Base-by-base conservation (phyloP, 2,329 filamentous ascomycete genomes). In the Colletotrichum coccodes region DNA sequence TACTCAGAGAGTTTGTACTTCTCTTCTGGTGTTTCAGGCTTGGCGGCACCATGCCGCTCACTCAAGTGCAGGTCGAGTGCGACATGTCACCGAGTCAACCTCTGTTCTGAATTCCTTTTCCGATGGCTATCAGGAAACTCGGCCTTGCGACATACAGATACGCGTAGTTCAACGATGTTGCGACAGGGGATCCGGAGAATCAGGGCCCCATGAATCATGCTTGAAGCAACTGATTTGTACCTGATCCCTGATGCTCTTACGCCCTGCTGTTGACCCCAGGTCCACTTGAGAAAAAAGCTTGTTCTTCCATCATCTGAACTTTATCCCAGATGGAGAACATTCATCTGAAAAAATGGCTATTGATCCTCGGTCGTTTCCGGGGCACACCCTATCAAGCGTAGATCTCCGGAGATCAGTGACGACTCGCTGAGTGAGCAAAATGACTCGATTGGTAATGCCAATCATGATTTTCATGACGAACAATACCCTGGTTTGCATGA, bases 241-340 rank as follows among this genome's bases (percentile, higher is more conserved):
- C 14, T 32, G 6, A 14, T 42, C 2, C 26, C 9, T 3, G 7
- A 14, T n/a, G 54, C 6, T 7, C 21, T 23, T 32, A 26, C n/a
- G 26, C 23, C 38, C 26, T 7, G 38, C 54, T 26, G 12, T 23
- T n/a, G 23, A 44, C 14, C 14, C 26, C 23, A 9, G 58, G 50
- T 60, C 52, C 58, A 60, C 46, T 40, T n/a, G n/a, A n/a, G n/a
- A 60, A 60, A 60, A 60, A 46, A 32, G 16, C 23, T n/a, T 42
- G 18, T 23, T 60, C 58, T 38, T 23, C 46, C 12, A 50, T 52
- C 46, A 38, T 18, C 18, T 21, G 32, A 60, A 52, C 16, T 38
- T n/a, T 23, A 7, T 42, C 23, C 2, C 11, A 14, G 4, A 14
- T 38, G 9, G 23, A 34, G 4, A 30, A 21, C 32, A 11, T 28